Base-by-base conservation (phyloP, 495 filamentous ascomycete species). In the Xylaria palmicola region DNA sequence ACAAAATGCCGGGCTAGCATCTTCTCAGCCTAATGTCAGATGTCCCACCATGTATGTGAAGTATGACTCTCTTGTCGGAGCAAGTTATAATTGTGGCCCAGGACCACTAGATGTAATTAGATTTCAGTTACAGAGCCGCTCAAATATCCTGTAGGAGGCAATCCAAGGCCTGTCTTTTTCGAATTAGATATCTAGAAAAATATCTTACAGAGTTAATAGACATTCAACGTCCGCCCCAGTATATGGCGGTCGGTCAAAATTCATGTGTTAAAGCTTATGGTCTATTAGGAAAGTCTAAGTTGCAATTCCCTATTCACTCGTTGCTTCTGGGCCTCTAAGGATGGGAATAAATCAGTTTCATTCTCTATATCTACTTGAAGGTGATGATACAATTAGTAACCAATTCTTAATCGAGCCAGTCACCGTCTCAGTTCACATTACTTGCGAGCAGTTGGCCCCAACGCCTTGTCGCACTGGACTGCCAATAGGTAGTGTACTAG, bases 121-220 rank as follows among this genome's bases (percentile, higher is more conserved):
- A 39, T n/a, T 56, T 56, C 53, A 56, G 17, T 30, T 32, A 56
- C 22, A 24, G 22, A 54, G 51, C 27, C 39, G 34, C 24, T 53
- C 20, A 20, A 53, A 53, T 39, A 53, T 53, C 26, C 24, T 24
- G 4, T 7, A 10, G 29, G 53, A 27, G 44, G 53, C 53, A 44
- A 44, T 48, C 40, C 41, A 27, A 22, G 41, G 41, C 41, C 53
- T 45, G 55, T 47, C 30, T 9, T 57, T 56, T 37, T n/a, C 40
- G 41, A 26, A 29, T 24, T 29, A 57, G 41, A 45, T 48, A 57
- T 45, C 41, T 19, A 37, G 9, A 36, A 24, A 36, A 47, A 41
- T 47, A 13, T 26, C 27, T 57, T 19, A 57, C 30, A 41, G 48
- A 56, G 44, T 30, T 43, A 30, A 56, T 44, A 56, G 24, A 56